Conservation (phyloP, 164 flowering plant species). For the Paratinospora sagittata region DNA sequence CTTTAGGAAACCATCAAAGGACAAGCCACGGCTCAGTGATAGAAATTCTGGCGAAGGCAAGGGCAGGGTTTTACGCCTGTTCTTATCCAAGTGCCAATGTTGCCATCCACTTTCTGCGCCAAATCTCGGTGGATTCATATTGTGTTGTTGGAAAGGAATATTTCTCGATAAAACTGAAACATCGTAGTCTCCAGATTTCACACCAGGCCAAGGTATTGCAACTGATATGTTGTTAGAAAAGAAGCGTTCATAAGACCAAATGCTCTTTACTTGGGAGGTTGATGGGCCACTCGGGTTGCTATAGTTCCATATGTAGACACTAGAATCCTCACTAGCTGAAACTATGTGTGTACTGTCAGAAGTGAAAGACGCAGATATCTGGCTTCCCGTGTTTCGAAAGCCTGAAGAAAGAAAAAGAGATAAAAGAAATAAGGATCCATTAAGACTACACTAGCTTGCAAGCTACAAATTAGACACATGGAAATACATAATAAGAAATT, state of each 20-base stretch:
- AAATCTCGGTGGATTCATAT: constrained; percentile 8
- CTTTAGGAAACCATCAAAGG: constrained; percentile 43
- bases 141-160: neutral
- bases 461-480: neutral
- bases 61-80: constrained; percentile 1
- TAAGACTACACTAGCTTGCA: neutral
- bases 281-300: constrained; percentile 23
- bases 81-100: constrained; percentile 12
- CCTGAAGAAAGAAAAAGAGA: constrained; percentile 26
- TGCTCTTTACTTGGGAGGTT: constrained; percentile 32
- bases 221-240: constrained; percentile 44
- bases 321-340: constrained; percentile 67
- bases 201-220: constrained; percentile 79
- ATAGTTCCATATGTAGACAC: constrained; percentile 61
- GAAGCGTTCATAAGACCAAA: constrained; percentile 56
- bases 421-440: neutral
- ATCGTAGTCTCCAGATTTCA: constrained; percentile 21
- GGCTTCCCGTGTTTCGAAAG: constrained; percentile 43
- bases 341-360: constrained; percentile 71
- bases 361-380: constrained; percentile 59
- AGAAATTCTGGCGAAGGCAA: constrained; percentile 41
- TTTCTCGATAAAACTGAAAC: constrained; percentile 15
- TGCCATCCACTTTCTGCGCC: constrained; percentile 12
- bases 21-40: constrained; percentile 38
- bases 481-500: neutral